phyloP scores from a whole-genome alignment of 108 stramenopile species.

The Skeletonema costatum region DNA sequence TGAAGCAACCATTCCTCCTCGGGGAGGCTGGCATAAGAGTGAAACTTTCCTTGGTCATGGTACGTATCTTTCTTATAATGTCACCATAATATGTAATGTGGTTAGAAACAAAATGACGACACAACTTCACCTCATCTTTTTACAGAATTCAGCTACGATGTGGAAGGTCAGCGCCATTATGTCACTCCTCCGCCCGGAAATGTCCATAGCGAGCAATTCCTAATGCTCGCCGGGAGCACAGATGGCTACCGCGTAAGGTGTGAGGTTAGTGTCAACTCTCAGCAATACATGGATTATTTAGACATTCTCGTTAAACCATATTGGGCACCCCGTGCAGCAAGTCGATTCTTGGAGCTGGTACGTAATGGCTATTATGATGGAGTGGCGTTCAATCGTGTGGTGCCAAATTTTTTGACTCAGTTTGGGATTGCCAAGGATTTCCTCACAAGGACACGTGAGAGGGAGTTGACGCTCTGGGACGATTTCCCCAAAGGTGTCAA shows the following conservation, averaged over 20 bases:
- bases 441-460: not conserved
- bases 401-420: conserved; percentile 70
- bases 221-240: conserved; percentile 7
- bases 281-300: conserved; percentile 15
- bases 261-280: conserved; percentile 4
- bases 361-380: conserved; percentile 62
- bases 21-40: conserved; percentile 14
- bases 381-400: conserved; percentile 75
- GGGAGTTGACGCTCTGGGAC: conserved; percentile 38
- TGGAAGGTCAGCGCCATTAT: conserved; percentile 16
- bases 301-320: conserved; percentile 44
- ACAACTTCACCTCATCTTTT: not conserved
- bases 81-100: not conserved
- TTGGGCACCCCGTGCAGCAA: conserved; percentile 47
- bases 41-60: conserved; percentile 14
- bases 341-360: conserved; percentile 40
- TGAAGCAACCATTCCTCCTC: conserved; percentile 1
- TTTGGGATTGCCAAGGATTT: conserved; percentile 55
- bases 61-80: not conserved
- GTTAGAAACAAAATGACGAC: not conserved
- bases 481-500: conserved; percentile 5
- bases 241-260: conserved; percentile 22
- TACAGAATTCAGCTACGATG: conserved; percentile 24
- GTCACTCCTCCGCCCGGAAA: conserved; percentile 16
- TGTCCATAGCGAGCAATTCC: conserved; percentile 17